Evolutionary conservation across 805 yeast genomes (phyloP).

Genomic region (Ogataea zsoltii): DNA sequence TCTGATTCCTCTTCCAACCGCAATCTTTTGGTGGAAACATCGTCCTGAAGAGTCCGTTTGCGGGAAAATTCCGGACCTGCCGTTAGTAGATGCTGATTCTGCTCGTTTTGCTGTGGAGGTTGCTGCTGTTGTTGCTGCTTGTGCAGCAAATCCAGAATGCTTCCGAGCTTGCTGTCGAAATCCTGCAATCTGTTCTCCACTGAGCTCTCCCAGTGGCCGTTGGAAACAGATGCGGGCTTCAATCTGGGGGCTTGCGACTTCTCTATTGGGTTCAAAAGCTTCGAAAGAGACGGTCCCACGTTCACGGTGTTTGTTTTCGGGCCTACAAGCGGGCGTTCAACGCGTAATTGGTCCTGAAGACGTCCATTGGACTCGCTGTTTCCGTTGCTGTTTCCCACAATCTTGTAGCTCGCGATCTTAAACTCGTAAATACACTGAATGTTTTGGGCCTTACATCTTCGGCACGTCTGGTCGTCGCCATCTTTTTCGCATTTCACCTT

Average conservation of each 20-base stretch:
- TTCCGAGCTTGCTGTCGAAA: conserved; percentile 41
- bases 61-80: not conserved
- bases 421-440: conserved; percentile 59
- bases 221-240: not conserved
- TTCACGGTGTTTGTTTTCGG: not conserved
- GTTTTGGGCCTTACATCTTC: conserved; percentile 52
- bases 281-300: conserved; percentile 16
- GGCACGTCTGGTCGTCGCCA: conserved; percentile 50
- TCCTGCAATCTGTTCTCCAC: conserved; percentile 42
- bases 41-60: not conserved
- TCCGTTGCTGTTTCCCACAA: conserved; percentile 28
- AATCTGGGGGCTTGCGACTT: conserved; percentile 2
- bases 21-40: not conserved
- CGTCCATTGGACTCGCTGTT: not conserved
- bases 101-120: conserved; percentile 1
- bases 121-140: conserved; percentile 21
- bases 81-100: not conserved
- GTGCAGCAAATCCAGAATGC: conserved; percentile 38
- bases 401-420: conserved; percentile 46
- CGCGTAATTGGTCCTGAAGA: not conserved
- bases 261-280: conserved; percentile 21
- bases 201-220: conserved; percentile 33
- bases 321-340: not conserved
- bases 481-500: conserved; percentile 62
- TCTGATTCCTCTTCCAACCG: not conserved